Evolutionary conservation across 306 rosid genomes (phyloP).

Genomic region (Medicago lupulina): DNA sequence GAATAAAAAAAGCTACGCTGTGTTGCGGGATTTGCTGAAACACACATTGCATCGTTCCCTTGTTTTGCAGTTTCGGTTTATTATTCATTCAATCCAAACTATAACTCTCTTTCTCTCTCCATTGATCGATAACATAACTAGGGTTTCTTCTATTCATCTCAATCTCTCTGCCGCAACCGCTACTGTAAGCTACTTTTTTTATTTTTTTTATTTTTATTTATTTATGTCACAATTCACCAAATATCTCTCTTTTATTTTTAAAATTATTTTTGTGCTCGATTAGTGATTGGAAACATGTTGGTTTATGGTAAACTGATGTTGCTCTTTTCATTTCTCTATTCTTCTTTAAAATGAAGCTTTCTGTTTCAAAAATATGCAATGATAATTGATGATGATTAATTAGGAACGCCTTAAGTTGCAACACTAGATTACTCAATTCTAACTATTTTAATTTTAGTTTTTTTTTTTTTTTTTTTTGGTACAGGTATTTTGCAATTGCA

Average conservation of each 20-base stretch:
- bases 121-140: slow-evolving; percentile 46
- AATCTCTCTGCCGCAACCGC: slow-evolving; percentile 47
- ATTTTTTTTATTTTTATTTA: too few species aligned
- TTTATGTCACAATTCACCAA: slow-evolving; percentile 4
- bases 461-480: slow-evolving; percentile 1
- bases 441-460: neutral
- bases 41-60: slow-evolving; percentile 15
- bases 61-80: slow-evolving; percentile 14
- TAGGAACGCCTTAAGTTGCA: neutral
- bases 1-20: slow-evolving; percentile 2
- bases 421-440: neutral
- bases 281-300: neutral
- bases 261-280: slow-evolving; percentile 18
- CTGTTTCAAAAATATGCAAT: neutral
- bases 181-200: slow-evolving; percentile 53
- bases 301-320: slow-evolving; percentile 26
- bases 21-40: slow-evolving; percentile 36
- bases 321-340: slow-evolving; percentile 12
- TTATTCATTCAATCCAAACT: neutral
- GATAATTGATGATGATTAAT: slow-evolving; percentile 18
- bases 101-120: neutral
- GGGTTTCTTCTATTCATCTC: slow-evolving; percentile 63
- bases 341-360: neutral
- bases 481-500: slow-evolving; percentile 46
- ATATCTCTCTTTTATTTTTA: neutral